Evolutionary conservation across 352 stramenopile genomes (phyloP).

Genomic region (Pythium oligandrum): DNA sequence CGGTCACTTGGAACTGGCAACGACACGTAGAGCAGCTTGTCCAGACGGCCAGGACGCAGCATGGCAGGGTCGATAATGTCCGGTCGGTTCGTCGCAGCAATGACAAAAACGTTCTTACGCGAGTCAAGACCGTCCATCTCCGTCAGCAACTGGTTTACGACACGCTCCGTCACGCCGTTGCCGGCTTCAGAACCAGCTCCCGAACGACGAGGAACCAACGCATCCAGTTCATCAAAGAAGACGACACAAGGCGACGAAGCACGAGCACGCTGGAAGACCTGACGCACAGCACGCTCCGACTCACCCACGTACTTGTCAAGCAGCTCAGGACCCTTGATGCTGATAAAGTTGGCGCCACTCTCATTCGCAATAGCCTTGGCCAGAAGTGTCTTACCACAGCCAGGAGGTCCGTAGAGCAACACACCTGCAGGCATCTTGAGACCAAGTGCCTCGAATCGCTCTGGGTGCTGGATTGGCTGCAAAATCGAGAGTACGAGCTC

Average conservation of each 20-base stretch:
- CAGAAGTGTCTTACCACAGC: constrained; percentile 98
- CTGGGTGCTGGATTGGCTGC: constrained; percentile 96
- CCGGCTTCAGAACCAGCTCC: constrained; percentile 57
- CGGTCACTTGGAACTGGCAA: constrained; percentile 83
- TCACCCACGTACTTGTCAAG: constrained; percentile 99
- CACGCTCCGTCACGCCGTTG: constrained; percentile 91
- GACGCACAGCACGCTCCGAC: constrained; percentile 92
- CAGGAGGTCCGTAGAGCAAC: constrained; percentile 96
- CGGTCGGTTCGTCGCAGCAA: constrained; percentile 93
- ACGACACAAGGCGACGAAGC: constrained; percentile 98
- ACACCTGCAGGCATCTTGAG: constrained; percentile 96
- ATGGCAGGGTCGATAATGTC: constrained; percentile 99
- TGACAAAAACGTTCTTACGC: constrained; percentile 95
- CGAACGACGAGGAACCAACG: constrained; percentile 92
- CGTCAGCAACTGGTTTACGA: constrained; percentile 98
- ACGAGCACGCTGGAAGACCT: constrained; percentile 97
- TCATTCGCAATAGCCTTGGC: constrained; percentile 98
- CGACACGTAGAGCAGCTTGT: constrained; percentile 98
- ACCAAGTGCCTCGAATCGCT: constrained; percentile 93
- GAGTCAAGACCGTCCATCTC: constrained; percentile 99
- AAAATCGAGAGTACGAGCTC: constrained; percentile 96
- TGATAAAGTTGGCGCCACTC: constrained; percentile 98
- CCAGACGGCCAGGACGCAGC: constrained; percentile 96
- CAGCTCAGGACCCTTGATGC: constrained; percentile 97
- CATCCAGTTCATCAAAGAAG: constrained; percentile 99